These are phyloP conservation scores for Golubevia sp. DNA, from an alignment of 1,284 basidiomycete species.

Conservation along the genomic window DNA sequence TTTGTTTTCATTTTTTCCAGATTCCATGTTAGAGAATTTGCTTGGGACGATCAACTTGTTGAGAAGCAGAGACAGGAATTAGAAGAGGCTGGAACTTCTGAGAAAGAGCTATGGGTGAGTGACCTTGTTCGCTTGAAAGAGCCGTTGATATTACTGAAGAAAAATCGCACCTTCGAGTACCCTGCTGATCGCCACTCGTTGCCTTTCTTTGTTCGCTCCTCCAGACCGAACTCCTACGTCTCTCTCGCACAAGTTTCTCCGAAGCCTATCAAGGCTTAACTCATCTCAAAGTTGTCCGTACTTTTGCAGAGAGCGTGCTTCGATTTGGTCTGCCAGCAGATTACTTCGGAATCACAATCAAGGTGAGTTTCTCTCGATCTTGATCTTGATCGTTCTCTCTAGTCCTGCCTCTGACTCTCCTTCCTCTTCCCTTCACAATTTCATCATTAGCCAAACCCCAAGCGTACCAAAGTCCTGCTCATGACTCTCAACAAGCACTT, in stretches of 20 bases:
- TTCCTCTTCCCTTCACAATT: conserved; percentile 1
- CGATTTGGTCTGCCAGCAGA: conserved; percentile 93
- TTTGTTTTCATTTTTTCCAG: conserved; percentile 60
- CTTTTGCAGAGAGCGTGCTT: conserved; percentile 93
- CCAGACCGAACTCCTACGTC: conserved; percentile 88
- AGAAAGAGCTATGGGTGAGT: conserved; percentile 95
- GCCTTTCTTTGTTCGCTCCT: neutral
- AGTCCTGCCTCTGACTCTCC: neutral
- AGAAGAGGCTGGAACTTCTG: conserved; percentile 77
- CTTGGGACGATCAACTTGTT: conserved; percentile 84
- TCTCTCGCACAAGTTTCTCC: conserved; percentile 93
- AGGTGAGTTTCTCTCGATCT: conserved; percentile 65
- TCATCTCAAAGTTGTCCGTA: conserved; percentile 86
- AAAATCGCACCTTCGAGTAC: too few species aligned
- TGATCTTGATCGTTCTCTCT: neutral
- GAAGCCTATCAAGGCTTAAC: conserved; percentile 94
- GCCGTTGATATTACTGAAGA: too few species aligned
- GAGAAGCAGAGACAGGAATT: conserved; percentile 82
- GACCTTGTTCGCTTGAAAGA: neutral
- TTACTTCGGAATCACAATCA: conserved; percentile 80
- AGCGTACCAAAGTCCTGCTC: conserved; percentile 76
- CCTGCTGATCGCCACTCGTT: neutral
- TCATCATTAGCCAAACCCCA: conserved; percentile 76
- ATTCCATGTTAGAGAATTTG: conserved; percentile 91
- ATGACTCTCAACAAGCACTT: conserved; percentile 76